Percentiles rank a stretch among this genome's conserved stretches.
Conservation (phyloP, 2,329 filamentous ascomycete genomes). For the Aureobasidium sp. region DNA sequence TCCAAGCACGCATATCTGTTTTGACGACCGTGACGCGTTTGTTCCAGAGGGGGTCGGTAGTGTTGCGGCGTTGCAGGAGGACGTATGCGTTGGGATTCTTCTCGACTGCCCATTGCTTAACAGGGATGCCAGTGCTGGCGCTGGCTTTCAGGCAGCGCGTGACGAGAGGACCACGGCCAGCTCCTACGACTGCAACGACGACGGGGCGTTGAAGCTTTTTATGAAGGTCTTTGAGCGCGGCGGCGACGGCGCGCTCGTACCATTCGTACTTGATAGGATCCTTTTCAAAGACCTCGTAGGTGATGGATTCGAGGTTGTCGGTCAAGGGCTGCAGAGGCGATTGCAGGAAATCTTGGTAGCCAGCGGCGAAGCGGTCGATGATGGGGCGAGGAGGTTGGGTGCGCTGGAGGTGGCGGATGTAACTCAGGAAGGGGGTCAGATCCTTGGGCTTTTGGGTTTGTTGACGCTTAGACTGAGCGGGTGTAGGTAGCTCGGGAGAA, state of each 20-base stretch:
- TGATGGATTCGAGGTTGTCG: constrained; percentile 93
- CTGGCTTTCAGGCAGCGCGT: constrained; percentile 80
- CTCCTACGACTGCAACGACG: constrained; percentile 85
- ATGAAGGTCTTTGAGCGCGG: constrained; percentile 77
- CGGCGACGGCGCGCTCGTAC: constrained; percentile 78
- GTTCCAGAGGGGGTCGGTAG: constrained; percentile 61
- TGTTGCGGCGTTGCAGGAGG: constrained; percentile 79
- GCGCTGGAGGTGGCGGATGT: constrained; percentile 75
- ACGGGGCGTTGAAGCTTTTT: constrained; percentile 66
- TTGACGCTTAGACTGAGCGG: constrained; percentile 54
- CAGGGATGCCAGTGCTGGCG: constrained; percentile 63
- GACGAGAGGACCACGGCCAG: constrained; percentile 85
- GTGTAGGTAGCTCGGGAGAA: constrained; percentile 47
- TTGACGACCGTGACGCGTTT: constrained; percentile 80
- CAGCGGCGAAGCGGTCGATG: constrained; percentile 61
- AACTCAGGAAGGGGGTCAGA: constrained; percentile 64
- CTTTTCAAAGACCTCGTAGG: constrained; percentile 97
- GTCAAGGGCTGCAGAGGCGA: constrained; percentile 89
- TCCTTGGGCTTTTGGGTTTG: constrained; percentile 37
- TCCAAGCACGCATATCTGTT: constrained; percentile 96
- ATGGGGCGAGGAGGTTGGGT: constrained; percentile 62
- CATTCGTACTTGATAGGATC: constrained; percentile 97
- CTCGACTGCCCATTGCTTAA: constrained; percentile 87
- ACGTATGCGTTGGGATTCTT: constrained; percentile 99
- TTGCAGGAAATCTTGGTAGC: constrained; percentile 91